phyloP scores from a whole-genome alignment of 2,329 filamentous ascomycete genomes.

The Pestalotiopsis sp. region DNA sequence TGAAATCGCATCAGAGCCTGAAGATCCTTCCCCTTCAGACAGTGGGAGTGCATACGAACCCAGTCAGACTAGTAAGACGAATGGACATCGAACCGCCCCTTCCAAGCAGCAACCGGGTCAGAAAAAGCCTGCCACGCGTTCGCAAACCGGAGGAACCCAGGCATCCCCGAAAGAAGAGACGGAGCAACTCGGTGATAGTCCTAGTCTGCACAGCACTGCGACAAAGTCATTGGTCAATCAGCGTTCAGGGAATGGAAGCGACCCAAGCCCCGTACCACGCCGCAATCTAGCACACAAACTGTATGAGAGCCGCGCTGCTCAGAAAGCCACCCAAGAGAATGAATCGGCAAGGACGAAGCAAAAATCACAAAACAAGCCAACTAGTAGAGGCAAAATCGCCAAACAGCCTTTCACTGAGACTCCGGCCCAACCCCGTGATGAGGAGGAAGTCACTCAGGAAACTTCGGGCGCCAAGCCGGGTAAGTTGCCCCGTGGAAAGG shows the following conservation, averaged over 20 bases:
- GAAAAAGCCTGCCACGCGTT: background rate
- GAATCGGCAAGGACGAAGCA: background rate
- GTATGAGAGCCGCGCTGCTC: background rate
- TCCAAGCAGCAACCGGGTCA: background rate
- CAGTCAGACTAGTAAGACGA: background rate
- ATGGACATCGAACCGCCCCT: too few species aligned
- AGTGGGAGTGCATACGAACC: background rate
- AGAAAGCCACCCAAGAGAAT: background rate
- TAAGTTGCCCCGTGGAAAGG: background rate
- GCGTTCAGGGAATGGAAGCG: background rate
- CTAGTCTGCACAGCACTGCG: too few species aligned
- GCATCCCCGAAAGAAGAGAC: too few species aligned
- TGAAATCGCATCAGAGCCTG: background rate
- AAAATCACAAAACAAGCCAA: background rate
- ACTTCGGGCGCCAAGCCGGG: background rate
- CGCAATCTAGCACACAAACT: background rate
- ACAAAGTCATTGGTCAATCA: background rate
- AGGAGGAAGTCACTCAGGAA: background rate
- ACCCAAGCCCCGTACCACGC: background rate
- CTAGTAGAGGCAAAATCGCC: background rate
- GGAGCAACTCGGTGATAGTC: too few species aligned
- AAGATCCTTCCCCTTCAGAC: background rate
- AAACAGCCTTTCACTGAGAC: background rate
- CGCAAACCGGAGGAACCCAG: background rate
- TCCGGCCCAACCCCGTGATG: background rate